Percentiles rank a stretch among this genome's conserved stretches.
Evolutionary conservation across 192 early-diverging fungal genomes (phyloP).

Genomic region (Chytriomyces sp.): DNA sequence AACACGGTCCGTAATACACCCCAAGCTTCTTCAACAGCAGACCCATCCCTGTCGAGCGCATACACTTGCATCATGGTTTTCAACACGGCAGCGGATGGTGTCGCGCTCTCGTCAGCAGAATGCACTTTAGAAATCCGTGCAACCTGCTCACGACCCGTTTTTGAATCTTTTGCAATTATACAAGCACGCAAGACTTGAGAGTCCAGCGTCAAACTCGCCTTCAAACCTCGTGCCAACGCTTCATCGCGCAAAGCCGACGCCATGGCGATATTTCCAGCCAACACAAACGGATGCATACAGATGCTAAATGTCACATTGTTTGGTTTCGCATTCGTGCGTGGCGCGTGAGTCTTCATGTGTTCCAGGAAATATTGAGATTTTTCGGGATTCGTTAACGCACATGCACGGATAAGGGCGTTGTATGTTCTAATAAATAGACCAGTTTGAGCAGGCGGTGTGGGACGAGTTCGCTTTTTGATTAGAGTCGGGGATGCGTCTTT

Average conservation of each 20-base stretch:
- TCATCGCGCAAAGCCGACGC: neutral
- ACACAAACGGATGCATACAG: conserved; percentile 11
- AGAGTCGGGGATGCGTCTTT: conserved; percentile 18
- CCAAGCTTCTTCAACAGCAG: conserved; percentile 7
- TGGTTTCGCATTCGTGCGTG: conserved; percentile 1
- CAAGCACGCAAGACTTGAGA: neutral
- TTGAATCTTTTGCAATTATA: neutral
- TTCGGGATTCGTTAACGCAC: neutral
- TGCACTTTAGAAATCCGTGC: neutral
- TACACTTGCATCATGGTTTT: conserved; percentile 22
- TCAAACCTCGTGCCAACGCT: neutral
- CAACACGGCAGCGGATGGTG: neutral
- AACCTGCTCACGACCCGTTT: neutral
- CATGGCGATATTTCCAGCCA: neutral
- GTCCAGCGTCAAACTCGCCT: neutral
- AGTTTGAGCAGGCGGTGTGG: neutral
- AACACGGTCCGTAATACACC: conserved; percentile 8
- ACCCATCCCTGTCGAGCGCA: neutral
- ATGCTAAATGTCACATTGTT: neutral
- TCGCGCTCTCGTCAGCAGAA: neutral
- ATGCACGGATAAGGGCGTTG: conserved; percentile 4
- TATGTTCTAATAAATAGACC: conserved; percentile 7
- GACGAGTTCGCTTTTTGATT: conserved; percentile 26
- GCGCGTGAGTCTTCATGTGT: neutral
- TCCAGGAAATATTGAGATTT: conserved; percentile 3